These are phyloP conservation scores for Monascus ruber DNA, from an alignment of 2,329 filamentous ascomycete species.

Conservation along the genomic window DNA sequence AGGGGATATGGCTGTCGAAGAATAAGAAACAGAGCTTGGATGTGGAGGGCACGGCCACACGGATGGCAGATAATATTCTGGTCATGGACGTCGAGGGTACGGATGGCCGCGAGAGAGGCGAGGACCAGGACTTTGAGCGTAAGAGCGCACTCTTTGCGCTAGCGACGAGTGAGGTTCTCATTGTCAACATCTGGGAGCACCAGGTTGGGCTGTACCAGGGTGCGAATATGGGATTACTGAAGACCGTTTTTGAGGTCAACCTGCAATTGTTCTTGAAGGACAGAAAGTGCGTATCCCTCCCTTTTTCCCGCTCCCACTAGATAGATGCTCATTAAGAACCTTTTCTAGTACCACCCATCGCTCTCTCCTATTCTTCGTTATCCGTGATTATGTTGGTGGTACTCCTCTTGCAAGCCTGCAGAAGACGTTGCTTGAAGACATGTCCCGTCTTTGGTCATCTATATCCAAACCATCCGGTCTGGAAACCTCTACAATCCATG, in stretches of 20 bases:
- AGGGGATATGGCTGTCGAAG: constrained; percentile 99
- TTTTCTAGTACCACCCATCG: constrained; percentile 61
- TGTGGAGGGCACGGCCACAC: constrained; percentile 29
- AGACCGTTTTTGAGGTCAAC: constrained; percentile 99
- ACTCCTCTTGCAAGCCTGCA: constrained; percentile 85
- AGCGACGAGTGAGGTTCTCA: constrained; percentile 92
- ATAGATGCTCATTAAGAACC: constrained; percentile 5
- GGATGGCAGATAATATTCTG: constrained; percentile 93
- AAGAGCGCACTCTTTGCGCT: constrained; percentile 96
- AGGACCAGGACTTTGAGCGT: constrained; percentile 97
- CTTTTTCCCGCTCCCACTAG: background rate
- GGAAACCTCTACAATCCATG: constrained; percentile 79
- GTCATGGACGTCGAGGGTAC: constrained; percentile 99
- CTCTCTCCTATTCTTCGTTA: constrained; percentile 95
- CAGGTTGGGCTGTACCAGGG: constrained; percentile 97
- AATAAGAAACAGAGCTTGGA: constrained; percentile 56
- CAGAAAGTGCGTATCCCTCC: constrained; percentile 55
- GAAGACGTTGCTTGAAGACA: constrained; percentile 79
- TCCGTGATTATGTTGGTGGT: constrained; percentile 87
- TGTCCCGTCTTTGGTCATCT: constrained; percentile 83
- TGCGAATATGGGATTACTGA: constrained; percentile 95
- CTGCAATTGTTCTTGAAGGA: constrained; percentile 94
- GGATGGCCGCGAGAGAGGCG: constrained; percentile 87
- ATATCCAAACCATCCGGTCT: constrained; percentile 85
- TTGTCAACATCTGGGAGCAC: constrained; percentile 99